Conservation (phyloP, 768 basidiomycete genomes). For the Gautieria morchelliformis region DNA sequence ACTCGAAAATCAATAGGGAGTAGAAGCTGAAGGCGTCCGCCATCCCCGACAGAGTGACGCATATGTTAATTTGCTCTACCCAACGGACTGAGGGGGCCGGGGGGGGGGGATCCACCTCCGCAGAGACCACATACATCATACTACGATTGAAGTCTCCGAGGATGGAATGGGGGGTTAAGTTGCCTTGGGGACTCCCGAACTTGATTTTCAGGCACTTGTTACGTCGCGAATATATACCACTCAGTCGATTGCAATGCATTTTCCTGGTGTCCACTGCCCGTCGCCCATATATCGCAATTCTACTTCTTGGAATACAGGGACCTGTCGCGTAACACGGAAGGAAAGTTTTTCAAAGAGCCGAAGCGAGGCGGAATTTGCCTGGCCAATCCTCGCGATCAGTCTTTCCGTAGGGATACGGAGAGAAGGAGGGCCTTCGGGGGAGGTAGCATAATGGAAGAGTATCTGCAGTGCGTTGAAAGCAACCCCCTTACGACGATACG, state of each 20-base stretch:
- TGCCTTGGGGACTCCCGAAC: no score
- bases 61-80: no score
- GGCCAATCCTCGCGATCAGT: slow-evolving; percentile 64
- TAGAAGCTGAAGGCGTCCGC: no score
- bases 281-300: slow-evolving; percentile 50
- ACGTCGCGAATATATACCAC: no score
- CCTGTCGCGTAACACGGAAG: slow-evolving; percentile 56
- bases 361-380: slow-evolving; percentile 60
- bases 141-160: no score
- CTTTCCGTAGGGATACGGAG: slow-evolving; percentile 35
- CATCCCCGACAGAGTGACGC: no score
- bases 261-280: not conserved
- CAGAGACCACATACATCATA: no score
- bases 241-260: slow-evolving; percentile 3
- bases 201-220: no score
- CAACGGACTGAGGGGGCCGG: no score
- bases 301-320: slow-evolving; percentile 72
- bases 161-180: no score
- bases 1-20: no score
- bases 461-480: slow-evolving; percentile 55
- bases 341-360: slow-evolving; percentile 68
- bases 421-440: slow-evolving; percentile 19
- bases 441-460: slow-evolving; percentile 59
- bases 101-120: no score
- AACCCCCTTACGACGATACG: slow-evolving; percentile 59